phyloP scores from a whole-genome alignment of 208 protist genomes.

The Leishmania guyanensis region DNA sequence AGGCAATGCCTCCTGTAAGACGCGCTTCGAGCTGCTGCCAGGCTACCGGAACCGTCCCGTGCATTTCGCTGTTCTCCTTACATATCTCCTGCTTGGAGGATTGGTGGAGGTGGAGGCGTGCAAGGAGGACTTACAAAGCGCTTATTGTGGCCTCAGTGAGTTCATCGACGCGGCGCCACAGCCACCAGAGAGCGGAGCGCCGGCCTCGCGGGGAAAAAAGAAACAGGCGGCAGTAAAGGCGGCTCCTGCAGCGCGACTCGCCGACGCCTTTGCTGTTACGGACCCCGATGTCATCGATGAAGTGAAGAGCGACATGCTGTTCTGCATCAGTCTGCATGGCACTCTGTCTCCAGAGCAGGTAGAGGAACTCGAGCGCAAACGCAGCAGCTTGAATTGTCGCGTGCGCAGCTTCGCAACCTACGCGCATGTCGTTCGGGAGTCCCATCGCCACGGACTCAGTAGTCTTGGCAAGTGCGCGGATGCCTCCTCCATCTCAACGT shows the following conservation, averaged over 20 bases:
- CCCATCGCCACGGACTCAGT: background rate
- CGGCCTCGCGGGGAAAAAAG: conserved; percentile 16
- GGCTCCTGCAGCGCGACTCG: conserved; percentile 13
- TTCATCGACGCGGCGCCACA: conserved; percentile 13
- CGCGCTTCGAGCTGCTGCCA: conserved; percentile 22
- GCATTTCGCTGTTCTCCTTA: conserved; percentile 37
- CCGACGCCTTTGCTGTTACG: conserved; percentile 26
- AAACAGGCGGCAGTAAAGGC: conserved; percentile 20
- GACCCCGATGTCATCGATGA: conserved; percentile 62
- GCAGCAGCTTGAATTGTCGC: conserved; percentile 35
- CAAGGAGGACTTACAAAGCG: conserved; percentile 35
- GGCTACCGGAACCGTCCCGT: conserved; percentile 27
- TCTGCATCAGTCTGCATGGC: conserved; percentile 63
- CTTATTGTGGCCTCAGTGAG: conserved; percentile 31
- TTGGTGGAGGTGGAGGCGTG: conserved; percentile 25
- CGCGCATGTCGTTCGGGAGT: conserved; percentile 23
- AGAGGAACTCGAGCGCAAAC: conserved; percentile 19
- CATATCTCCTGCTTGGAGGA: conserved; percentile 42
- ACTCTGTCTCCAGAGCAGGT: conserved; percentile 25
- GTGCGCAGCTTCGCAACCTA: conserved; percentile 54
- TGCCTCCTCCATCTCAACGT: conserved; percentile 47
- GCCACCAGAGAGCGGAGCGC: conserved; percentile 2
- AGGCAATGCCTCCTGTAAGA: conserved; percentile 11
- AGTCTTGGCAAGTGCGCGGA: conserved; percentile 29
- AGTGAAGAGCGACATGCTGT: conserved; percentile 70